These are phyloP conservation scores for Mycena chlorophos DNA, from an alignment of 768 basidiomycete genomes.

Conservation along the genomic window DNA sequence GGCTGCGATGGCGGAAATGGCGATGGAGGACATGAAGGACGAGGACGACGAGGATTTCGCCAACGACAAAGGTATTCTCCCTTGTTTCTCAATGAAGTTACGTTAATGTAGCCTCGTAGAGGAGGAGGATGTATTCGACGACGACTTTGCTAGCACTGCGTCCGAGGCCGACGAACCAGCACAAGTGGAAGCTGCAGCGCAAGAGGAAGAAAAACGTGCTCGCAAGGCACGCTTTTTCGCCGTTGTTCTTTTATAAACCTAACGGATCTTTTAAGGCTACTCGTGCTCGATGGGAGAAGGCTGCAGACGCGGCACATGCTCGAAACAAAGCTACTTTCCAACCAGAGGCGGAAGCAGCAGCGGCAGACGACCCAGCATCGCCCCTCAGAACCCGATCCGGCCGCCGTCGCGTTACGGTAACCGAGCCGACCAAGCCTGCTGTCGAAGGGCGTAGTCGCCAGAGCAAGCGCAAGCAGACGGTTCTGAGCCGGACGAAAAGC, in stretches of 20 bases:
- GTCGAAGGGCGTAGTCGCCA: slow-evolving; percentile 51
- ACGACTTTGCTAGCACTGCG: slow-evolving; percentile 85
- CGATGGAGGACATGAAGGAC: slow-evolving; percentile 51
- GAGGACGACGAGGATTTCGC: slow-evolving; percentile 79
- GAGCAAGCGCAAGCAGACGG: slow-evolving; percentile 66
- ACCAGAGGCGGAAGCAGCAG: slow-evolving; percentile 38
- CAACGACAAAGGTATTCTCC: slow-evolving; percentile 54
- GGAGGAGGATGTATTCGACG: slow-evolving; percentile 79
- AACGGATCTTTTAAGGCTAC: slow-evolving; percentile 43
- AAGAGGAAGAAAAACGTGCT: slow-evolving; percentile 59
- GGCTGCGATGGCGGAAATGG: slow-evolving; percentile 72
- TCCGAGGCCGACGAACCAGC: slow-evolving; percentile 63
- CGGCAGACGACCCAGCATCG: slow-evolving; percentile 22
- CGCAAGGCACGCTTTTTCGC: slow-evolving; percentile 42
- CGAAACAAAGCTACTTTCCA: slow-evolving; percentile 70
- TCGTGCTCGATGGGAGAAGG: slow-evolving; percentile 58
- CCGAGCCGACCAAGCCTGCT: slow-evolving; percentile 57
- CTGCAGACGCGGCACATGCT: slow-evolving; percentile 65
- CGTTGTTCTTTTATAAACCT: neutral
- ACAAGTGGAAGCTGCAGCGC: slow-evolving; percentile 54
- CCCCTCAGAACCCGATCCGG: slow-evolving; percentile 25
- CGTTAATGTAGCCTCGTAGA: slow-evolving; percentile 41
- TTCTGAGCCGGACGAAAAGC: slow-evolving; percentile 70
- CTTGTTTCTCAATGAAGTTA: neutral
- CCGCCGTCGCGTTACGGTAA: slow-evolving; percentile 52